Evolutionary conservation across 306 rosid species (phyloP).

Genomic region (Cercis canadensis): DNA sequence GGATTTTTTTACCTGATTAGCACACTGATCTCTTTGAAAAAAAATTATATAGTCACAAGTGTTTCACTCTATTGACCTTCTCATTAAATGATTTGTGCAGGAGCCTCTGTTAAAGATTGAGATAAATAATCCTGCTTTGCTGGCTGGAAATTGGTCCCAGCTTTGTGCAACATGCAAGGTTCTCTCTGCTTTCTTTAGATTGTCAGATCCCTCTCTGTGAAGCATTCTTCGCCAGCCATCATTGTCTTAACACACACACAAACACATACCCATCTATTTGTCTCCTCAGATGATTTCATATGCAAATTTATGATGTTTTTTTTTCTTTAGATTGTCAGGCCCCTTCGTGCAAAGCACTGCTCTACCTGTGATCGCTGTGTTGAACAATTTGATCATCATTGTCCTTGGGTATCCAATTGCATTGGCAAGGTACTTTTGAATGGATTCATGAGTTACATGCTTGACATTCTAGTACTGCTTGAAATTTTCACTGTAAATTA

Average conservation of each 20-base stretch:
- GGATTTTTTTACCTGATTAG: constrained; percentile 5
- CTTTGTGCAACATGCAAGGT: constrained; percentile 95
- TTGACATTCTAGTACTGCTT: constrained; percentile 17
- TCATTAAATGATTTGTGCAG: constrained; percentile 53
- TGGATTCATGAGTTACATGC: constrained; percentile 22
- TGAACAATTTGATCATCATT: constrained; percentile 98
- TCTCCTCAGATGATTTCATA: constrained; percentile 19
- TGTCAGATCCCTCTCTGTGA: constrained; percentile 66
- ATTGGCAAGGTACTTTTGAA: constrained; percentile 83
- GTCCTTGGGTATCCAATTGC: constrained; percentile 99
- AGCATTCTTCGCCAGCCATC: constrained; percentile 58
- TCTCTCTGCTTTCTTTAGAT: constrained; percentile 49
- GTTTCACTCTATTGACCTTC: constrained; percentile 22
- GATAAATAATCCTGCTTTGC: constrained; percentile 86
- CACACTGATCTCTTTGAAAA: not conserved
- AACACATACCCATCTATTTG: not conserved
- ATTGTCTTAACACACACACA: constrained; percentile 52
- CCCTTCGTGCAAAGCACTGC: constrained; percentile 99
- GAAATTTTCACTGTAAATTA: not conserved
- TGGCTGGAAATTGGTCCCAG: constrained; percentile 93
- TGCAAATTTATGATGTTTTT: constrained; percentile 28
- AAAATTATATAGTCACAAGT: not conserved
- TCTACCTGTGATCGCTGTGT: constrained; percentile 94
- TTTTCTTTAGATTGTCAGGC: constrained; percentile 87
- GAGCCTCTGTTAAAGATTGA: constrained; percentile 94